These are phyloP conservation scores for Alloascoidea hylecoeti DNA, from an alignment of 805 yeast species.

Conservation along the genomic window DNA sequence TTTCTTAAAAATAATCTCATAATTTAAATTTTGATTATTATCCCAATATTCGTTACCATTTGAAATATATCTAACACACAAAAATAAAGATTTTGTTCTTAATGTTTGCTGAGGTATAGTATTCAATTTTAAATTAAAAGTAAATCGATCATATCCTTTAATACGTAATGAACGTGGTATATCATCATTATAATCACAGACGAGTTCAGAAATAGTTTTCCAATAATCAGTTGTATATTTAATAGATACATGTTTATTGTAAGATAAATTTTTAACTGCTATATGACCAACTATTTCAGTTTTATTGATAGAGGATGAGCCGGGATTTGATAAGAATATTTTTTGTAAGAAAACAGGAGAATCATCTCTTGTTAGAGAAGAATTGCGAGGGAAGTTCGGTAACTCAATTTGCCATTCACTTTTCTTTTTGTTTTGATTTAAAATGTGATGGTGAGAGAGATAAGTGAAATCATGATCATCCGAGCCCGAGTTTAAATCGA, in stretches of 20 bases:
- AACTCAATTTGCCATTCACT: constrained; percentile 15
- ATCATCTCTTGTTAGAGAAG: neutral
- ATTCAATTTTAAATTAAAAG: constrained; percentile 36
- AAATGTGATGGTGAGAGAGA: too few species aligned
- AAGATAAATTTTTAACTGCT: constrained; percentile 65
- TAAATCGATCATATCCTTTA: constrained; percentile 55
- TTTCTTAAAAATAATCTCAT: constrained; percentile 29
- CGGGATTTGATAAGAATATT: constrained; percentile 37
- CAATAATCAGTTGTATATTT: constrained; percentile 71
- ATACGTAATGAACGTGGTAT: neutral
- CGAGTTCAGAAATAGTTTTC: constrained; percentile 59
- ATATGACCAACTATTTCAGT: constrained; percentile 54
- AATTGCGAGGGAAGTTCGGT: constrained; percentile 17
- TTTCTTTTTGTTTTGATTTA: constrained; percentile 6
- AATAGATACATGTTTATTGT: constrained; percentile 49
- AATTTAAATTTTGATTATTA: constrained; percentile 49
- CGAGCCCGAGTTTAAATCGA: too few species aligned
- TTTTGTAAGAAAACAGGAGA: constrained; percentile 47
- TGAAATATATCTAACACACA: constrained; percentile 45
- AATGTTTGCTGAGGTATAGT: constrained; percentile 16
- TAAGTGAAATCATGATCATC: too few species aligned
- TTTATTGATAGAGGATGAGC: too few species aligned
- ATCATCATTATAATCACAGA: constrained; percentile 42
- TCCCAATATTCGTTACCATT: constrained; percentile 58
- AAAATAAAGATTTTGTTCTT: constrained; percentile 18